Conservation (phyloP, 192 early-diverging fungal species). For the Mortierella hygrophila region DNA sequence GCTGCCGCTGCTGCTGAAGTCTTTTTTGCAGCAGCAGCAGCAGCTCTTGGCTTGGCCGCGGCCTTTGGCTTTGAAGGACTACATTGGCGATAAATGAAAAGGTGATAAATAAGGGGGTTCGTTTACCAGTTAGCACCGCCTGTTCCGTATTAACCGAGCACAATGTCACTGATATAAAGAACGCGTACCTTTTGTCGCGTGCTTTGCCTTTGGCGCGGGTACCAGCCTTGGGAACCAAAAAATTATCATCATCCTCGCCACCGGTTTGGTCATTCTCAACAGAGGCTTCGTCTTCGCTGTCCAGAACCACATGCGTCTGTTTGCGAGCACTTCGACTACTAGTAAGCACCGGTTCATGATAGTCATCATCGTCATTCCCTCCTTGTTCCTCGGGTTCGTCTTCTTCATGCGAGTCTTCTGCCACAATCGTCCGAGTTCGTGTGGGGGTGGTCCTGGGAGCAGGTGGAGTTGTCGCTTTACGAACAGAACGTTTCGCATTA, state of each 20-base stretch:
- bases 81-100: not conserved
- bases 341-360: not conserved
- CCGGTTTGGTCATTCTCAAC: constrained; percentile 7
- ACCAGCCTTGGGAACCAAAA: constrained; percentile 23
- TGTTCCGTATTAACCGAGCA: no score
- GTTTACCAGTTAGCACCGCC: not conserved
- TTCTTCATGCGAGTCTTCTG: constrained; percentile 26
- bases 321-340: not conserved
- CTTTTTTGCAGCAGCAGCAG: not conserved
- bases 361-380: constrained; percentile 3
- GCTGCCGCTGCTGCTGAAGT: not conserved
- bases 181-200: constrained; percentile 26
- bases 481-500: not conserved
- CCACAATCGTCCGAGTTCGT: not conserved
- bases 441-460: not conserved
- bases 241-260: constrained; percentile 21
- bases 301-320: constrained; percentile 52
- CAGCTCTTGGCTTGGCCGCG: not conserved
- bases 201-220: constrained; percentile 27
- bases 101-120: not conserved
- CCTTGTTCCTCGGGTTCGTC: constrained; percentile 12
- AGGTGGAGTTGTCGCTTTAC: not conserved
- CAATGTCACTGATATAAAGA: no score
- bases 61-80: constrained; percentile 14
- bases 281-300: constrained; percentile 40